phyloP scores from a whole-genome alignment of 768 basidiomycete species.

The Leccinum disarticulatum region DNA sequence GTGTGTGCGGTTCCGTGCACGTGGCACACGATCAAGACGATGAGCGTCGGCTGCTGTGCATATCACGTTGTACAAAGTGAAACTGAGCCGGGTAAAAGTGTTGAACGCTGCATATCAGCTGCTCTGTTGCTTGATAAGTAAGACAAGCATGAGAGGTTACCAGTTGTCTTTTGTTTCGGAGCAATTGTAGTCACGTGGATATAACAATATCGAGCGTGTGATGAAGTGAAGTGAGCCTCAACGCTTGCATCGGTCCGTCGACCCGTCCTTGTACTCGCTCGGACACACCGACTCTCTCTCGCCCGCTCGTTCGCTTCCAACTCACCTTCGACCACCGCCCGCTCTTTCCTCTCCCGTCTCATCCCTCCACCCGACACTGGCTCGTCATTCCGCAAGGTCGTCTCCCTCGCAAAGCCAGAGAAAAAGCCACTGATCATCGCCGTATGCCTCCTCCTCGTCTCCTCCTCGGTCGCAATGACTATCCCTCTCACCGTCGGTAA shows the following conservation, averaged over 20 bases:
- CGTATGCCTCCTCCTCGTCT: constrained; percentile 78
- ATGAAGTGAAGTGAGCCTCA: neutral
- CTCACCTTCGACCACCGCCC: neutral
- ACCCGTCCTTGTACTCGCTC: neutral
- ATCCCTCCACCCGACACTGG: constrained; percentile 38
- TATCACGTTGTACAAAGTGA: too few relatives aligned
- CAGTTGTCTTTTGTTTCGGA: too few relatives aligned
- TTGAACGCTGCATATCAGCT: too few relatives aligned
- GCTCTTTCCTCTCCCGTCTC: constrained; percentile 27
- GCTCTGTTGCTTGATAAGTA: too few relatives aligned
- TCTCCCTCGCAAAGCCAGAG: constrained; percentile 81
- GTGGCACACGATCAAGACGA: too few relatives aligned
- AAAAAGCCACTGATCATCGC: constrained; percentile 72
- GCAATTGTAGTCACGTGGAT: too few relatives aligned
- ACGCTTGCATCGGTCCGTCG: neutral
- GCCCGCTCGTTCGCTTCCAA: constrained; percentile 15
- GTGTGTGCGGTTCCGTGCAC: too few relatives aligned
- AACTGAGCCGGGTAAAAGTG: too few relatives aligned
- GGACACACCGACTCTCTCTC: neutral
- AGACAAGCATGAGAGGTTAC: too few relatives aligned
- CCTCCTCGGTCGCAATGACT: constrained; percentile 88
- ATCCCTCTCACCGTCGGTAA: constrained; percentile 92
- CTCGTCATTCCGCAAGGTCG: constrained; percentile 73
- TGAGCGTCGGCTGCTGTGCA: too few relatives aligned
- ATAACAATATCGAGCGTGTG: neutral